Evolutionary conservation across 2,329 filamentous ascomycete genomes (phyloP), one percentile per base, ranked within the genome.

Genomic region (Didymella pomorum): DNA sequence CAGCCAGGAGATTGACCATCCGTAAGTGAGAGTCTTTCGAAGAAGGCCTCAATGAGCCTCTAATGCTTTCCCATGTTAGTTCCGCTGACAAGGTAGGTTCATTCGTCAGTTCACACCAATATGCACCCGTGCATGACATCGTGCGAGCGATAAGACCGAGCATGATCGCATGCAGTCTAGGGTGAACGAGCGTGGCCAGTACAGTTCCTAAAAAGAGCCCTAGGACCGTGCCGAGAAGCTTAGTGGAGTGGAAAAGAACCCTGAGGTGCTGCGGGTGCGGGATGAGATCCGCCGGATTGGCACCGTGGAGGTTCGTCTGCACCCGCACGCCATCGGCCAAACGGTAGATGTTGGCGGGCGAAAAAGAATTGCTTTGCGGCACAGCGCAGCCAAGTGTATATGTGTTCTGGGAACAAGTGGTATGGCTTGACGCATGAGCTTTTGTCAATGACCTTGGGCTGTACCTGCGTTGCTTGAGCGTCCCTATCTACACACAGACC

Each of bases 251-350:
- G 16, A 21, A 31, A 42, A 26, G 42, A 25, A 50, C 33, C 33
- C 31, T 31, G 28, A 31, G 33, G 20, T 35, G 35, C 48, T n/a
- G 21, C 23, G 21, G 29, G 42, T 37, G 44, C 37, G 49, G 43
- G 48, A 48, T 48, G 37, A 48, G 43, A 44, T 44, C 55, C 49
- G 37, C 48, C 35, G 37, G 37, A 21, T 52, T 49, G 55, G 37
- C 37, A 47, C 48, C 44, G 23, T 52, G 28, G 28, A 49, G 48
- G 35, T 23, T 42, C 25, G 31, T 43, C 33, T 23, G 31, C 48
- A 35, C 3, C 31, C 26, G 28, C 23, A 49, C 26, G 23, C 44
- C 23, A 42, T 25, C 43, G 31, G 37, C 35, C 25, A 11, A n/a
- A 43, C n/a, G 37, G 48, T 31, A n/a, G 43, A 26, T 42, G 6